phyloP scores from a whole-genome alignment of 345 rosid genomes.

The Acer saccharum region DNA sequence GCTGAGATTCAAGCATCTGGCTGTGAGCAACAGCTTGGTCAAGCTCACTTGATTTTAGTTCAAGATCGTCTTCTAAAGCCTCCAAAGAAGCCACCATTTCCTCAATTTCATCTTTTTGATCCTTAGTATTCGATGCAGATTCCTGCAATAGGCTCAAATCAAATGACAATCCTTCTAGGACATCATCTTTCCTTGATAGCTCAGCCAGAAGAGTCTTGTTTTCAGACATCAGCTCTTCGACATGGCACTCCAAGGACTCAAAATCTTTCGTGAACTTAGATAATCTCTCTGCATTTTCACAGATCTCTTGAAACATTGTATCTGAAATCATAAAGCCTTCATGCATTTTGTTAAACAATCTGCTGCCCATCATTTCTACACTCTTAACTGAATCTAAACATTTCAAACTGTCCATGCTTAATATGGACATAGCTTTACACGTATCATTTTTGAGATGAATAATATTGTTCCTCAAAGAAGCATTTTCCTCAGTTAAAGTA shows the following conservation, averaged over 20 bases:
- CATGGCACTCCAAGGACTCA: constrained; percentile 49
- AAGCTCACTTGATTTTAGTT: constrained; percentile 58
- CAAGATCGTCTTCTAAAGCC: constrained; percentile 72
- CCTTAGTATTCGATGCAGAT: constrained; percentile 77
- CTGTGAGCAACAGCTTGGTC: constrained; percentile 48
- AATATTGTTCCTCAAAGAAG: constrained; percentile 34
- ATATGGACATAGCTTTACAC: constrained; percentile 33
- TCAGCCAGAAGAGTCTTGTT: constrained; percentile 62
- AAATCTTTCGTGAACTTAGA: constrained; percentile 52
- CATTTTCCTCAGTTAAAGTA: constrained; percentile 47
- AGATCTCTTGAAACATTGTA: constrained; percentile 47
- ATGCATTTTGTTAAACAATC: constrained; percentile 25
- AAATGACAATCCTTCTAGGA: constrained; percentile 77
- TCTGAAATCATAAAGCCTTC: constrained; percentile 38
- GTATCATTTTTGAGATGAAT: constrained; percentile 28
- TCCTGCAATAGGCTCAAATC: constrained; percentile 89
- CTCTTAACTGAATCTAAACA: constrained; percentile 33
- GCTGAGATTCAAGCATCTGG: constrained; percentile 58
- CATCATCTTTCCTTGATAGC: constrained; percentile 78
- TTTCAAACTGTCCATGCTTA: constrained; percentile 38
- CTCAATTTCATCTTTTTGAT: constrained; percentile 78
- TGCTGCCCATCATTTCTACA: constrained; percentile 22
- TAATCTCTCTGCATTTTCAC: constrained; percentile 45
- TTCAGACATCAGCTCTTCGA: constrained; percentile 54
- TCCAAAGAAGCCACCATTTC: constrained; percentile 62